These are phyloP conservation scores for Leptographium radiaticola DNA, from an alignment of 2,329 filamentous ascomycete genomes.

Conservation along the genomic window DNA sequence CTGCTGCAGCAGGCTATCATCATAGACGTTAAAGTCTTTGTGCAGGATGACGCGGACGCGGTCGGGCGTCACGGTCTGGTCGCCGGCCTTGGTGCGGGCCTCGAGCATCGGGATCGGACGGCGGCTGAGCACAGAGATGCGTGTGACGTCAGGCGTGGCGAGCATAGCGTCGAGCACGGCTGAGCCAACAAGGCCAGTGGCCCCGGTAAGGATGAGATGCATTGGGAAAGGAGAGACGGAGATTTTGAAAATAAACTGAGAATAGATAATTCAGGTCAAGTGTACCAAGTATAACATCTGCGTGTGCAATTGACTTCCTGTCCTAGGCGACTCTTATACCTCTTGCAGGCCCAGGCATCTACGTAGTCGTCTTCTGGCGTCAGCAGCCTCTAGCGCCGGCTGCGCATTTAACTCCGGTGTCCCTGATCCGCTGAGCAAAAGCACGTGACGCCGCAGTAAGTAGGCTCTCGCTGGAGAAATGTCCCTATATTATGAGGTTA, in stretches of 20 bases:
- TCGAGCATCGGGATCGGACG: conserved; percentile 51
- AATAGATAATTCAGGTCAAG: too few species aligned
- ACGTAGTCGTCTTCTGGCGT: too few species aligned
- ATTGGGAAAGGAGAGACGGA: conserved; percentile 20
- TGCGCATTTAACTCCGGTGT: too few species aligned
- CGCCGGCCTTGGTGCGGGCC: conserved; percentile 24
- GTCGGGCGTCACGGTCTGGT: conserved; percentile 19
- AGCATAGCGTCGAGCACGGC: conserved; percentile 50
- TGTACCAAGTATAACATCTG: too few species aligned
- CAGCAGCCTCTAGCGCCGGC: too few species aligned
- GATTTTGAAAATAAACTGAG: not conserved
- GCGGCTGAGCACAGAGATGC: conserved; percentile 55
- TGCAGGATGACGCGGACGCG: conserved; percentile 46
- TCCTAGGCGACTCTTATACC: too few species aligned
- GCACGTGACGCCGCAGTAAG: too few species aligned
- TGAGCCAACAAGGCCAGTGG: conserved; percentile 52
- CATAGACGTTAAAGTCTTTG: conserved; percentile 51
- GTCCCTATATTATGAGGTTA: too few species aligned
- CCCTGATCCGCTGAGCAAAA: too few species aligned
- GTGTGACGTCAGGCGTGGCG: conserved; percentile 39
- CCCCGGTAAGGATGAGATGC: conserved; percentile 57
- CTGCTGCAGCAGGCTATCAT: conserved; percentile 39
- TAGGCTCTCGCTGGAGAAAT: too few species aligned
- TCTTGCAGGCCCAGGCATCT: too few species aligned
- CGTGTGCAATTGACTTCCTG: too few species aligned